Base-by-base conservation (phyloP, 169 alveolate genomes). In the Besnoitia besnoiti region DNA sequence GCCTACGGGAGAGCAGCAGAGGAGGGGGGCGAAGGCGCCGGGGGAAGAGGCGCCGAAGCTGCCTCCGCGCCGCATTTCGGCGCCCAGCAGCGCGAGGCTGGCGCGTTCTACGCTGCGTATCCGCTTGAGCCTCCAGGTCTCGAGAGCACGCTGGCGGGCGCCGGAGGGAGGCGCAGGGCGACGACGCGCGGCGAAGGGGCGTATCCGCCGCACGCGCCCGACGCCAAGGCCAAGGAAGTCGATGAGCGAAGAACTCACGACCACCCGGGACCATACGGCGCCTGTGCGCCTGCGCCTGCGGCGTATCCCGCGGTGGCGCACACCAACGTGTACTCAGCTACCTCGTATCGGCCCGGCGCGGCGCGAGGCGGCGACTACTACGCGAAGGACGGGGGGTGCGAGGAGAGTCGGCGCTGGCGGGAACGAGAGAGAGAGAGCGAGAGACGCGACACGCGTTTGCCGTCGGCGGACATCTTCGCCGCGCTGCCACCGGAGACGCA, bases 401-500 rank as follows among this genome's bases (percentile, higher is more conserved):
- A 30, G n/a, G 80, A n/a, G 12, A 24, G 44, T 1, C 80, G 39
- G 46, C 10, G 39, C 30, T 35, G 80, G 44, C 46, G 80, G 4
- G 47, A 16, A 30, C 2, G 80, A 5, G 80, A 35, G 80, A 1
- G 44, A 14, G 47, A 67, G 80, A 30, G n/a, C 44, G 12, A 67
- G 80, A 37, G 46, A 19, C 62, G 62, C 62, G 62, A 50, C 62
- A 50, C 30, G 30, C 30, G 19, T 19, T n/a, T n/a, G 67, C 12
- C 67, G 12, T n/a, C 24, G n/a, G 12, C 67, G 67, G 67, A 55
- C 24, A n/a, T 55, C 67, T 55, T 55, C 67, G 67, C 67, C 33
- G 67, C 67, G 67, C 67, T 55, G n/a, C 67, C 67, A 21, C 67
- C 67, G 30, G 67, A 55, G 67, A n/a, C 67, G 33, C 67, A 55